Evolutionary conservation across 106 monocot species (phyloP).

Genomic region (Acanthochlamys bracteata): DNA sequence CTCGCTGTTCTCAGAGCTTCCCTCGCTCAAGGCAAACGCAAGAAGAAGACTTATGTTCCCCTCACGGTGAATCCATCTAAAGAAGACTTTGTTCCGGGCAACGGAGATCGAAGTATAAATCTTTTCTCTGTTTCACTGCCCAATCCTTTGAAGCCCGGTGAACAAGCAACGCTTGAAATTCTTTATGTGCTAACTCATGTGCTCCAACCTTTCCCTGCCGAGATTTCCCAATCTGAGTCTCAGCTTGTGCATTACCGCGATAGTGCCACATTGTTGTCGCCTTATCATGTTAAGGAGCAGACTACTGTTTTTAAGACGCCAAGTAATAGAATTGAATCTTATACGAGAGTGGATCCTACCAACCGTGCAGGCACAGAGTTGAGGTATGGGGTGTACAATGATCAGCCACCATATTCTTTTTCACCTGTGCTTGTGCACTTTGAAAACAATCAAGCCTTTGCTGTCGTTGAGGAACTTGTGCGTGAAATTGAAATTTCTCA

Average conservation of each 20-base stretch:
- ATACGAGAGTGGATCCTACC: constrained; percentile 56
- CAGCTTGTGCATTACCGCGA: constrained; percentile 71
- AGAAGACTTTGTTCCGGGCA: constrained; percentile 15
- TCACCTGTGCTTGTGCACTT: constrained; percentile 70
- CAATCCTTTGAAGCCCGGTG: constrained; percentile 43
- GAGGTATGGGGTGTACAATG: constrained; percentile 57
- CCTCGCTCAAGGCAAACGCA: constrained; percentile 45
- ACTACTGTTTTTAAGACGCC: constrained; percentile 56
- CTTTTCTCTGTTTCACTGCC: constrained; percentile 40
- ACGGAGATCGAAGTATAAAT: constrained; percentile 31
- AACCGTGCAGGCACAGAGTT: constrained; percentile 51
- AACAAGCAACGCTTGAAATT: constrained; percentile 38
- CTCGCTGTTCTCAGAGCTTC: constrained; percentile 56
- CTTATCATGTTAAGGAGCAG: constrained; percentile 61
- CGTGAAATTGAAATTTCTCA: constrained; percentile 76
- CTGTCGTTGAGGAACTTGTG: constrained; percentile 81
- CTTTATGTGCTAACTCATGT: constrained; percentile 46
- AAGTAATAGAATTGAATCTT: constrained; percentile 58
- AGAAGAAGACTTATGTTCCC: constrained; percentile 49
- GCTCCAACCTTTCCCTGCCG: constrained; percentile 63
- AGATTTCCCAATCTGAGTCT: constrained; percentile 66
- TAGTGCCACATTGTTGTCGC: constrained; percentile 64
- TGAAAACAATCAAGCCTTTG: constrained; percentile 83
- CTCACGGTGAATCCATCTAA: constrained; percentile 35
- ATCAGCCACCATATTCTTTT: constrained; percentile 53